phyloP scores from a whole-genome alignment of 768 basidiomycete species.

The Cytidiella melzeri region DNA sequence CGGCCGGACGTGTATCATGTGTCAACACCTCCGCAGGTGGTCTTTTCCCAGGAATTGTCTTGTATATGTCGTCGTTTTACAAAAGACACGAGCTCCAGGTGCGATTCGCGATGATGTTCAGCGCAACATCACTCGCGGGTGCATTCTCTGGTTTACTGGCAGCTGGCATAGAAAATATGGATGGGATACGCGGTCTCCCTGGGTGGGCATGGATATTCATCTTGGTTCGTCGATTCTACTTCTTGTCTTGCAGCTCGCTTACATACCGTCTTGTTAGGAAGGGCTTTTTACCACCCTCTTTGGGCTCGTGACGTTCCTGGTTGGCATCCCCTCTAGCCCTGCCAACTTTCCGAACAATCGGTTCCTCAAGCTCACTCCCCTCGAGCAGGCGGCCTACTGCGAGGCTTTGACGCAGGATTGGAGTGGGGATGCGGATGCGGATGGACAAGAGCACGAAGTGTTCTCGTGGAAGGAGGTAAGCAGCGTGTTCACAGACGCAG shows the following conservation, averaged over 20 bases:
- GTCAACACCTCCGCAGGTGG: not conserved
- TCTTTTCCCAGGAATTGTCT: conserved; percentile 8
- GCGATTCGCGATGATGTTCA: conserved; percentile 35
- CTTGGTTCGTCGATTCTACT: conserved; percentile 28
- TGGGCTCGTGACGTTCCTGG: conserved; percentile 1
- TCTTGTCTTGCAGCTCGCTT: not conserved
- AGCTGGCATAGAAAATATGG: conserved; percentile 50
- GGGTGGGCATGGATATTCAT: conserved; percentile 71
- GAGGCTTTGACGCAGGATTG: not conserved
- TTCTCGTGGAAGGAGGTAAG: conserved; percentile 5
- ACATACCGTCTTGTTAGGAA: not conserved
- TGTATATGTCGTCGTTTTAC: conserved; percentile 25
- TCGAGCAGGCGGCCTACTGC: conserved; percentile 2
- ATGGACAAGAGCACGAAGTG: conserved; percentile 1
- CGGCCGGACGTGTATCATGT: no score
- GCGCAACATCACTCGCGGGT: conserved; percentile 42
- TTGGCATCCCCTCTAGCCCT: conserved; percentile 2
- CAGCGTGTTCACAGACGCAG: conserved; percentile 4
- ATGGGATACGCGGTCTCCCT: conserved; percentile 42
- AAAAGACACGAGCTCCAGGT: conserved; percentile 23
- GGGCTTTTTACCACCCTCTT: conserved; percentile 5
- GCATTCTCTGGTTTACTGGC: conserved; percentile 64
- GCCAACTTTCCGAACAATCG: not conserved
- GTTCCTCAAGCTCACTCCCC: no score
- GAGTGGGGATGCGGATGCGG: conserved; percentile 7